A percentile compares a stretch with the other conserved stretches of the same genome.
Evolutionary conservation across 2,329 filamentous ascomycete species (phyloP).

Genomic region (Taxawa tesnikishii): DNA sequence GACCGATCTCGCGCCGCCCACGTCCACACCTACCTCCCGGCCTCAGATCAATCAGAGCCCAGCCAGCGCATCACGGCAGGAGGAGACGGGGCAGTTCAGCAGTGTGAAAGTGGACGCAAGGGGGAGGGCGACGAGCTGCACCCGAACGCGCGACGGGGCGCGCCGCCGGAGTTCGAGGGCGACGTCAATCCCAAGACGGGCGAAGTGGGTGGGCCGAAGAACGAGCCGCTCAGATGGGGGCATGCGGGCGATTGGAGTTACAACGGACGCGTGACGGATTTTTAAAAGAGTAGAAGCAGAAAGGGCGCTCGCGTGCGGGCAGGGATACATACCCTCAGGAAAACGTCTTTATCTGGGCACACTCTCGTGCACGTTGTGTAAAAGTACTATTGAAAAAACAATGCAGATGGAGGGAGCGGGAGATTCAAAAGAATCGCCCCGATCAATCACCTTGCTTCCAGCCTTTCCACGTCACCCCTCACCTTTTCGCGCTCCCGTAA

Average conservation of each 20-base stretch:
- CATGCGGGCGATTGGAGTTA: constrained; percentile 73
- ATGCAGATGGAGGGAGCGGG: no score
- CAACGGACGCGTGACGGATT: constrained; percentile 91
- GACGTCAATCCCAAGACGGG: constrained; percentile 88
- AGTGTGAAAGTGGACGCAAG: constrained; percentile 36
- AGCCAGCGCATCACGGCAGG: no score
- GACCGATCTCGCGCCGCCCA: constrained; percentile 17
- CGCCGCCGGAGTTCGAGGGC: constrained; percentile 83
- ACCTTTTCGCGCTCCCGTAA: constrained; percentile 21
- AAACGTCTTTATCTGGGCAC: background rate
- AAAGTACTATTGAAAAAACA: no score
- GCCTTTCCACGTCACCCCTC: constrained; percentile 17
- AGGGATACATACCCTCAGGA: no score
- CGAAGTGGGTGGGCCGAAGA: constrained; percentile 93
- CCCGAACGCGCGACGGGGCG: constrained; percentile 61
- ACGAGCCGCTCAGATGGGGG: constrained; percentile 87
- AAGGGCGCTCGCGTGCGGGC: no score
- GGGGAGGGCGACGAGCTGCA: constrained; percentile 54
- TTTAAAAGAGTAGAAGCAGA: no score
- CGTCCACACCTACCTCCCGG: constrained; percentile 13
- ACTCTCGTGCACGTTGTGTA: no score
- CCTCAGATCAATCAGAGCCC: constrained; percentile 22
- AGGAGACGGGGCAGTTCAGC: constrained; percentile 10
- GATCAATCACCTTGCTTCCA: constrained; percentile 15
- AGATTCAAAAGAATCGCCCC: background rate